A percentile compares a stretch with the other conserved stretches of the same genome.
Evolutionary conservation across 352 stramenopile genomes (phyloP).

Genomic region (Phytophthora sansomeana): DNA sequence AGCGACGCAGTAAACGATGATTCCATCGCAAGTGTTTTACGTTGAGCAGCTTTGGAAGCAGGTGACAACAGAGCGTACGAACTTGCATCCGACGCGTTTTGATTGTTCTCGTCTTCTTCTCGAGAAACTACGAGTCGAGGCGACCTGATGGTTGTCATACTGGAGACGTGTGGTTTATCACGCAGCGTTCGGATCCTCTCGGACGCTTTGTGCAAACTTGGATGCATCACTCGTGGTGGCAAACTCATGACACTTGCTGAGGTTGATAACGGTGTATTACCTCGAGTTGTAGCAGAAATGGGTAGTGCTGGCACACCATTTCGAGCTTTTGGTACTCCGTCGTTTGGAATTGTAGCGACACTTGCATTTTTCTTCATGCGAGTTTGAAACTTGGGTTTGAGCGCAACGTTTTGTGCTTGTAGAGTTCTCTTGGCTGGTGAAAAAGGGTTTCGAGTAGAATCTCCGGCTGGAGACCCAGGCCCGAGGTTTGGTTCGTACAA

Average conservation of each 20-base stretch:
- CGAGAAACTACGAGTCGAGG: constrained; percentile 16
- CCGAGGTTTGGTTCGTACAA: constrained; percentile 73
- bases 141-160: constrained; percentile 19
- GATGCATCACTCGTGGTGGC: constrained; percentile 51
- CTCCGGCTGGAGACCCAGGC: constrained; percentile 18
- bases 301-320: neutral
- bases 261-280: constrained; percentile 5
- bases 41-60: constrained; percentile 36
- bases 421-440: constrained; percentile 13
- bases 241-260: constrained; percentile 49
- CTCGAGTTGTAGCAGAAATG: neutral
- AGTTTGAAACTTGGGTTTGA: constrained; percentile 55
- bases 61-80: constrained; percentile 35
- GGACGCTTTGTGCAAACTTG: constrained; percentile 62
- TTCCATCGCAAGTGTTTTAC: constrained; percentile 31
- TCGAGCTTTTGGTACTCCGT: neutral
- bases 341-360: constrained; percentile 35
- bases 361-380: constrained; percentile 64
- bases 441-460: constrained; percentile 1
- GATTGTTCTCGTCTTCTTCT: constrained; percentile 36
- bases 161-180: constrained; percentile 36
- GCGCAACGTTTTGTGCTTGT: constrained; percentile 12
- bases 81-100: neutral
- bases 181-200: constrained; percentile 62
- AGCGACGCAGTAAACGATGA: constrained; percentile 81